phyloP scores from a whole-genome alignment of 2,329 filamentous ascomycete genomes.

The Trichoderma guizhouense region DNA sequence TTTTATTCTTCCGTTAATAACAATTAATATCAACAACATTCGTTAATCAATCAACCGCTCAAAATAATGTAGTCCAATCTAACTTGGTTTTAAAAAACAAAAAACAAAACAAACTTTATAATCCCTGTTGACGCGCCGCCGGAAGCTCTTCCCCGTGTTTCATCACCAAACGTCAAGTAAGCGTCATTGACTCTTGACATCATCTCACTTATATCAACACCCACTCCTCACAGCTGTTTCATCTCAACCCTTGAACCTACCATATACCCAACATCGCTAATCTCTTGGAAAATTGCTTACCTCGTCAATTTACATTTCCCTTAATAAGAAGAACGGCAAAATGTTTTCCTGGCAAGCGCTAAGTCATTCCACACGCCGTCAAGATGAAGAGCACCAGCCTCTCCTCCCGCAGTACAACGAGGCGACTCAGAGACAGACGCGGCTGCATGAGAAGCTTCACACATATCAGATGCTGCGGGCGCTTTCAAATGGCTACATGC shows the following conservation, averaged over 20 bases:
- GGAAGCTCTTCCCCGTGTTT: background rate
- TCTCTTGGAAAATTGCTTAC: no score
- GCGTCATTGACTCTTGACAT: constrained; percentile 8
- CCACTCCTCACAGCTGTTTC: background rate
- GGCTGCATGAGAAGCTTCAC: constrained; percentile 85
- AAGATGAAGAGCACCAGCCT: constrained; percentile 66
- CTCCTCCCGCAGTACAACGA: constrained; percentile 84
- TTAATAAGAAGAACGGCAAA: background rate
- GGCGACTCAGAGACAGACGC: constrained; percentile 72
- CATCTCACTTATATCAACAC: background rate
- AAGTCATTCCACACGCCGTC: constrained; percentile 26
- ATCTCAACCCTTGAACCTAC: background rate
- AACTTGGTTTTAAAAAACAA: background rate
- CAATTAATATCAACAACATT: background rate
- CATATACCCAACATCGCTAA: background rate
- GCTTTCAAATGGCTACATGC: constrained; percentile 81
- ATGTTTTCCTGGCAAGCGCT: constrained; percentile 18
- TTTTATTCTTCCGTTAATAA: background rate
- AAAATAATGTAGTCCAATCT: background rate
- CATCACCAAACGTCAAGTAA: background rate
- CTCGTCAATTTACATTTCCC: background rate
- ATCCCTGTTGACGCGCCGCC: background rate
- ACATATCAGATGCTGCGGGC: constrained; percentile 89
- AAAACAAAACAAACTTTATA: background rate
- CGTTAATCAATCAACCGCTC: background rate